Conservation (phyloP, 169 alveolate genomes). For the Besnoitia besnoiti region DNA sequence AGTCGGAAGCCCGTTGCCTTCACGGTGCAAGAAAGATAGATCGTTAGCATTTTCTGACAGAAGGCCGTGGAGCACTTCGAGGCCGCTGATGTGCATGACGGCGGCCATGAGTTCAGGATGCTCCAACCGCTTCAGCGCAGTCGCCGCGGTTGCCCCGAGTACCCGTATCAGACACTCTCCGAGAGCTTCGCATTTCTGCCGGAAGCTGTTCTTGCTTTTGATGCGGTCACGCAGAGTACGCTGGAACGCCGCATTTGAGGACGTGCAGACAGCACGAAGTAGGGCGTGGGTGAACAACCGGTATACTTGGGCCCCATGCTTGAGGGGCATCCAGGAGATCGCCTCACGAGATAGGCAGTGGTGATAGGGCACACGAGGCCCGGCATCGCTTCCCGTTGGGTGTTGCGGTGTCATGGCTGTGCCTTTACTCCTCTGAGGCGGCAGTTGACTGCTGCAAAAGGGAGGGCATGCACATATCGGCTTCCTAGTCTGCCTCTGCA, state of each 20-base stretch:
- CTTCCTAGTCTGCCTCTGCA: too few species aligned
- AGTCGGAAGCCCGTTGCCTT: not conserved
- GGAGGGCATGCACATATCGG: too few species aligned
- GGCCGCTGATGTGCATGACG: not conserved
- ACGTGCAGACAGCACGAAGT: not conserved
- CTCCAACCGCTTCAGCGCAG: not conserved
- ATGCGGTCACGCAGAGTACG: not conserved
- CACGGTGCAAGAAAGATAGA: not conserved
- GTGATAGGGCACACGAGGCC: not conserved
- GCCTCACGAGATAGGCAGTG: not conserved
- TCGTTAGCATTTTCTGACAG: not conserved
- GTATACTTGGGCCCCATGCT: not conserved
- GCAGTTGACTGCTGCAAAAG: too few species aligned
- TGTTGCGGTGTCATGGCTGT: not conserved
- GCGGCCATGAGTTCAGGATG: not conserved
- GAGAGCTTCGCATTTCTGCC: conserved; percentile 15
- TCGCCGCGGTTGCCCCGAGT: conserved; percentile 10
- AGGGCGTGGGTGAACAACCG: not conserved
- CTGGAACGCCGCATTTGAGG: not conserved
- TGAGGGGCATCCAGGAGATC: not conserved
- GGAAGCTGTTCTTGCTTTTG: not conserved
- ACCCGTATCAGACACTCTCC: not conserved
- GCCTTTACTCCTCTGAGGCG: too few species aligned
- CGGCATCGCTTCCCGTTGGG: not conserved
- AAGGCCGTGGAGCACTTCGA: not conserved